phyloP scores from a whole-genome alignment of 441 rosid species.

The Biscutella laevigata region DNA sequence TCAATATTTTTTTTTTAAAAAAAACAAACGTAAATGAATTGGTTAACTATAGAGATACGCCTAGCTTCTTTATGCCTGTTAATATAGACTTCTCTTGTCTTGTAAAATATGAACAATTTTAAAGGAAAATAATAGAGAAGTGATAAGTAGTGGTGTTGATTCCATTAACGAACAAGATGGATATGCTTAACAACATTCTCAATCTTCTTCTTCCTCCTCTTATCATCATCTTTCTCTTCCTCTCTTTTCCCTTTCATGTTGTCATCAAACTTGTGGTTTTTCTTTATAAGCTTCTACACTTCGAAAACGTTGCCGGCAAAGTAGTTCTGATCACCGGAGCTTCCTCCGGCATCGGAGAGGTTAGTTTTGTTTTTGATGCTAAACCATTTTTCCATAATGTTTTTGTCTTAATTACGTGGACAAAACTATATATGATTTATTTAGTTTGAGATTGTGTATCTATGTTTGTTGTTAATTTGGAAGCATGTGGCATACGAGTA shows the following conservation, averaged over 20 bases:
- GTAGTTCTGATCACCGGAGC: constrained; percentile 37
- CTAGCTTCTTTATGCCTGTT: no score
- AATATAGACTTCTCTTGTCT: no score
- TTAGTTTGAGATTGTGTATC: neutral
- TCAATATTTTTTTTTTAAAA: no score
- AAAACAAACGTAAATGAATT: no score
- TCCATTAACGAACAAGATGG: constrained; percentile 9
- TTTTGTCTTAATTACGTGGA: no score
- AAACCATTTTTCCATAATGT: no score
- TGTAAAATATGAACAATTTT: no score
- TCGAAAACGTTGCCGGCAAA: constrained; percentile 28
- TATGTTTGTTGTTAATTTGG: neutral
- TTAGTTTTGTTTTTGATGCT: no score
- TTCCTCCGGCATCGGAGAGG: constrained; percentile 43
- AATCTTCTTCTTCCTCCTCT: constrained; percentile 27
- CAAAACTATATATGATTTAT: no score
- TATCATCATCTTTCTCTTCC: neutral
- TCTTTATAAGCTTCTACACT: neutral
- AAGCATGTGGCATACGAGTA: constrained; percentile 30
- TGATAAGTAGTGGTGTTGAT: neutral
- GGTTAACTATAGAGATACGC: no score
- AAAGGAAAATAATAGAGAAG: no score
- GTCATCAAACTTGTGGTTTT: constrained; percentile 7
- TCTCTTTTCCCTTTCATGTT: constrained; percentile 21
- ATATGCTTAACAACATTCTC: constrained; percentile 18